These are phyloP conservation scores for Colletotrichum zoysiae DNA, from an alignment of 2,329 filamentous ascomycete genomes.

Conservation along the genomic window DNA sequence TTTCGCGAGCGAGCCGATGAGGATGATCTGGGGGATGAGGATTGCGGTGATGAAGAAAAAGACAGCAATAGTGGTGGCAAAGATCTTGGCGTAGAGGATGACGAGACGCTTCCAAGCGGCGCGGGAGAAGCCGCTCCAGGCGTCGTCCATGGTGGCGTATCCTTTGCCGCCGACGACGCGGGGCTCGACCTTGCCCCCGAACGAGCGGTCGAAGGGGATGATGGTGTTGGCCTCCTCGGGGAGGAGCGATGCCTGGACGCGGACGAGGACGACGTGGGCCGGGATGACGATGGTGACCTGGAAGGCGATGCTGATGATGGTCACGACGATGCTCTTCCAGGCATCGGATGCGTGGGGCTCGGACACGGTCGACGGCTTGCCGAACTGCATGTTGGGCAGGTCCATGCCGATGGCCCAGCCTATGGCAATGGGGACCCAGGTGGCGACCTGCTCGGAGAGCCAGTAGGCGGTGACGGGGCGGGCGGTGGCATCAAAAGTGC, in stretches of 20 bases:
- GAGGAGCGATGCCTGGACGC: slow-evolving; percentile 89
- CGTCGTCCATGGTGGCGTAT: slow-evolving; percentile 78
- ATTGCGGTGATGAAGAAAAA: slow-evolving; percentile 61
- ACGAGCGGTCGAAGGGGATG: slow-evolving; percentile 90
- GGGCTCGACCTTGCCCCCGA: slow-evolving; percentile 82
- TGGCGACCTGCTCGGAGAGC: slow-evolving; percentile 65
- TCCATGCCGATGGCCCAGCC: slow-evolving; percentile 56
- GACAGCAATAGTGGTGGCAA: slow-evolving; percentile 65
- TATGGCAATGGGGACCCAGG: slow-evolving; percentile 58
- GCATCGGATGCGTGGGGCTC: slow-evolving; percentile 53
- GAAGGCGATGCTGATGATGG: slow-evolving; percentile 61
- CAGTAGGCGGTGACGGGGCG: slow-evolving; percentile 75
- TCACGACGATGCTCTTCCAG: slow-evolving; percentile 62
- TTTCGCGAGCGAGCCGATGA: slow-evolving; percentile 51
- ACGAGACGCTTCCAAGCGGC: slow-evolving; percentile 79
- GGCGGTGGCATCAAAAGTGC: slow-evolving; percentile 76
- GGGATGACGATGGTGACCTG: slow-evolving; percentile 79
- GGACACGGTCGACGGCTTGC: slow-evolving; percentile 54
- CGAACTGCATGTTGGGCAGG: slow-evolving; percentile 52
- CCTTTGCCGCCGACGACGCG: slow-evolving; percentile 79
- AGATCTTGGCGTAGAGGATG: slow-evolving; percentile 81
- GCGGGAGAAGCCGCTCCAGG: slow-evolving; percentile 83
- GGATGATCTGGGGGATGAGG: slow-evolving; percentile 64
- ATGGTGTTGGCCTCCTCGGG: slow-evolving; percentile 85
- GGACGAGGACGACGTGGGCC: slow-evolving; percentile 79